phyloP scores from a whole-genome alignment of 176 grass and related monocot genomes.

The Secale cereale region DNA sequence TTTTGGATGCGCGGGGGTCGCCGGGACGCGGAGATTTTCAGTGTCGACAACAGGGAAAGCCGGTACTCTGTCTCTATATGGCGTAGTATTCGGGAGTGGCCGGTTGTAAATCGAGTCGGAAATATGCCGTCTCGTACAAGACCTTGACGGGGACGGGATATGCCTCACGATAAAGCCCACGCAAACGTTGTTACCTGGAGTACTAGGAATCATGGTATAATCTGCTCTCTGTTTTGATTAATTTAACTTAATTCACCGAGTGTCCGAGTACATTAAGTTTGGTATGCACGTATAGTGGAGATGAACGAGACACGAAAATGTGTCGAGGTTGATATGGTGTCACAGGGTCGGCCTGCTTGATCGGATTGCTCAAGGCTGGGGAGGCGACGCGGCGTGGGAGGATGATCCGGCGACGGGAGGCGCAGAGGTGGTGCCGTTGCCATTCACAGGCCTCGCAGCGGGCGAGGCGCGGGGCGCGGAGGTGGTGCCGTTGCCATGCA shows the following conservation, averaged over 20 bases:
- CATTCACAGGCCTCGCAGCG: background rate
- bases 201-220: background rate
- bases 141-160: background rate
- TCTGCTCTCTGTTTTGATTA: background rate
- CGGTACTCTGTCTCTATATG: background rate
- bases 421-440: background rate
- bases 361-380: background rate
- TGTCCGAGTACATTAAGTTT: background rate
- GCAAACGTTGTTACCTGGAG: background rate
- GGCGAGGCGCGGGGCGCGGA: background rate
- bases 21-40: background rate
- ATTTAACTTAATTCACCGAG: background rate
- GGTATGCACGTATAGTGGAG: background rate
- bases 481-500: background rate
- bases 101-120: background rate
- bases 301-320: constrained; percentile 9
- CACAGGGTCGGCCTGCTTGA: background rate
- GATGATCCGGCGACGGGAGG: background rate
- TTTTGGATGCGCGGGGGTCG: no score
- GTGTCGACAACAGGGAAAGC: background rate
- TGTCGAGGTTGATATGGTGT: background rate
- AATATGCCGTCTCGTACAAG: background rate
- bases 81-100: no score
- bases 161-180: no score
- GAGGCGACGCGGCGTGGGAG: background rate